phyloP scores from a whole-genome alignment of 345 rosid species.

The Xanthoceras sorbifolium region DNA sequence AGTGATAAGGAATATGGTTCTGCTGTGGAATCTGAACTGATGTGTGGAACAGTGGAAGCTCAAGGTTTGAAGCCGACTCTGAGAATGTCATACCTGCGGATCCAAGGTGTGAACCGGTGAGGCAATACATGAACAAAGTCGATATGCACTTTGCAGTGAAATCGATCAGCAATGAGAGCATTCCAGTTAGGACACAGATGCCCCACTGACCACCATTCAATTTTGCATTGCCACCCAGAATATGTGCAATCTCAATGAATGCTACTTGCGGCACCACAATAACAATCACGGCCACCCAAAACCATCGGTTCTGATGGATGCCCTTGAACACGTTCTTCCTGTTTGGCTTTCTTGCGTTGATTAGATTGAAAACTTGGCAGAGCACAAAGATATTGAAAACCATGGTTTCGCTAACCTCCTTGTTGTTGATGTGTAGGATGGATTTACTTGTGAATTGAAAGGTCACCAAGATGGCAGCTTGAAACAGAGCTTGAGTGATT shows the following conservation, averaged over 20 bases:
- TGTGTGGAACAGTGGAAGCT: constrained; percentile 9
- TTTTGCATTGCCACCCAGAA: background rate
- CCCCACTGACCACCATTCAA: constrained; percentile 5
- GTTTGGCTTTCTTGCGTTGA: too few species aligned
- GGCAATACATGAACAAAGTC: too few species aligned
- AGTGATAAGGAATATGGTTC: too few species aligned
- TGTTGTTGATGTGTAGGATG: background rate
- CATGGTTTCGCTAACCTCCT: constrained; percentile 1
- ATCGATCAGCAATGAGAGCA: too few species aligned
- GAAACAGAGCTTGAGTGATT: too few species aligned
- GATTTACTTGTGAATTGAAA: constrained; percentile 5
- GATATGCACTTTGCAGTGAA: too few species aligned
- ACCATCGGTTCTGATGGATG: too few species aligned
- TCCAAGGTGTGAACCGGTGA: background rate
- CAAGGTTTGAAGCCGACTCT: background rate
- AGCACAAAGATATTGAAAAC: constrained; percentile 8
- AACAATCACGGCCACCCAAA: background rate
- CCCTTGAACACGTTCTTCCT: too few species aligned
- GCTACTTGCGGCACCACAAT: background rate
- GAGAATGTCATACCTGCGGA: background rate
- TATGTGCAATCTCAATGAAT: background rate
- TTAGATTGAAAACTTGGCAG: constrained; percentile 5
- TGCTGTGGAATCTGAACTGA: background rate
- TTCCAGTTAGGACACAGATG: too few species aligned
- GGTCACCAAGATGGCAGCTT: too few species aligned